Conservation (phyloP, 805 yeast species). For the Ogataea pini region DNA sequence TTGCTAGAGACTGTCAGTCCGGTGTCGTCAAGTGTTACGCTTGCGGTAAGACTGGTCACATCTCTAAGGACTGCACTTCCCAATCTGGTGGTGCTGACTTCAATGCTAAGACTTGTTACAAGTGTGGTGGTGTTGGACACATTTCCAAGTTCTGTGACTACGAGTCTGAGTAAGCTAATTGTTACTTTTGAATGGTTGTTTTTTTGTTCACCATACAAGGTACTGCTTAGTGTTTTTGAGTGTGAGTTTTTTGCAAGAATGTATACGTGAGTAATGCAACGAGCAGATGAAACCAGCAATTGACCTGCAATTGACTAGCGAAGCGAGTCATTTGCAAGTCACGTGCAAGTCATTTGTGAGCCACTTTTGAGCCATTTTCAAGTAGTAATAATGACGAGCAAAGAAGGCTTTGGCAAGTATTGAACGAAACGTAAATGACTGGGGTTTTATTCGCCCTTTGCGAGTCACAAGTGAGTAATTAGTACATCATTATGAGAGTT, state of each 20-base stretch:
- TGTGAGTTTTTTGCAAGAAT: conserved; percentile 1
- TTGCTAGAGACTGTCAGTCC: conserved; percentile 82
- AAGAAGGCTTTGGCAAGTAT: neutral
- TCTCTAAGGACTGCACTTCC: conserved; percentile 76
- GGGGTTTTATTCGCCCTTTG: too few relatives aligned
- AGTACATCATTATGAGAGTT: neutral
- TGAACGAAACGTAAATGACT: too few relatives aligned
- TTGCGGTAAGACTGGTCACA: conserved; percentile 89
- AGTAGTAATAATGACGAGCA: too few relatives aligned
- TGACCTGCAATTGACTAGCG: neutral
- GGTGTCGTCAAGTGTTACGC: conserved; percentile 80
- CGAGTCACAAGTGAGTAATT: neutral
- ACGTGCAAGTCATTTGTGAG: too few relatives aligned
- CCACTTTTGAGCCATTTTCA: too few relatives aligned
- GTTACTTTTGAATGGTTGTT: neutral
- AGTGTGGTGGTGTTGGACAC: conserved; percentile 81
- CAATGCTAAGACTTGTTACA: conserved; percentile 63
- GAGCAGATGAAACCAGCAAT: too few relatives aligned
- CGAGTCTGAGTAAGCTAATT: conserved; percentile 13
- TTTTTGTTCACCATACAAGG: conserved; percentile 6
- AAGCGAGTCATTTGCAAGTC: neutral
- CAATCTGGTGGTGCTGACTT: conserved; percentile 50
- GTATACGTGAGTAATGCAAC: neutral
- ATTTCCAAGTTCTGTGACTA: conserved; percentile 72
- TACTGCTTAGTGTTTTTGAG: neutral